These are phyloP conservation scores for Saccharomyces paradoxus DNA, from an alignment of 805 yeast species.

Conservation along the genomic window DNA sequence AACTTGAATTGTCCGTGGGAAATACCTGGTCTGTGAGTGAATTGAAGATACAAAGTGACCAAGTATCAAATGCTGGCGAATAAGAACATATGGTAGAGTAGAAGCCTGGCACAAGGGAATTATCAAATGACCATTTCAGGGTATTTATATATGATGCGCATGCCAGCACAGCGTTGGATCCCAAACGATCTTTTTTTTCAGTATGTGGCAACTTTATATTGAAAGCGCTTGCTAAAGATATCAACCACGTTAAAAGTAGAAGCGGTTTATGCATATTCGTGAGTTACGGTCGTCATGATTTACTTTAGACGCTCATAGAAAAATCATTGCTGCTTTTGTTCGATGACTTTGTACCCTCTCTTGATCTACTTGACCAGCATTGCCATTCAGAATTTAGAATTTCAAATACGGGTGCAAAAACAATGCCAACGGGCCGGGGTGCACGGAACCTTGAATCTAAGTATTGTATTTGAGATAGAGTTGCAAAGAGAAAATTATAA, in stretches of 20 bases:
- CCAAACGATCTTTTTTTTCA: neutral
- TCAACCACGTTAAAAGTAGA: neutral
- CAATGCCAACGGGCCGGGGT: neutral
- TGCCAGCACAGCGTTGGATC: conserved; percentile 13
- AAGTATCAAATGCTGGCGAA: conserved; percentile 19
- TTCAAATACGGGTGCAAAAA: neutral
- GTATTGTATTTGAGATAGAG: neutral
- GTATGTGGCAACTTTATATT: neutral
- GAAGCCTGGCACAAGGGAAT: conserved; percentile 2
- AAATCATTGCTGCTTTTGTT: neutral
- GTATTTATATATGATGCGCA: conserved; percentile 15
- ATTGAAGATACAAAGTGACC: conserved; percentile 18
- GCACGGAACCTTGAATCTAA: neutral
- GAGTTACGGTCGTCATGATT: neutral
- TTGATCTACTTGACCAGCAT: neutral
- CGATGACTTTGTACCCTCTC: neutral
- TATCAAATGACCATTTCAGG: conserved; percentile 13
- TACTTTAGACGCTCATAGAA: neutral
- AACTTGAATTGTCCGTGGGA: conserved; percentile 2
- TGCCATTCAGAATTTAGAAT: neutral
- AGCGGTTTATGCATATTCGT: neutral
- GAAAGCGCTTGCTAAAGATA: neutral
- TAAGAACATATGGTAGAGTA: conserved; percentile 16
- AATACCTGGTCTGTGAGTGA: conserved; percentile 6
- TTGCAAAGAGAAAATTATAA: neutral